Evolutionary conservation across 768 basidiomycete species (phyloP), one percentile per base, ranked within the genome.

Genomic region (Stropharia rugosoannulata): DNA sequence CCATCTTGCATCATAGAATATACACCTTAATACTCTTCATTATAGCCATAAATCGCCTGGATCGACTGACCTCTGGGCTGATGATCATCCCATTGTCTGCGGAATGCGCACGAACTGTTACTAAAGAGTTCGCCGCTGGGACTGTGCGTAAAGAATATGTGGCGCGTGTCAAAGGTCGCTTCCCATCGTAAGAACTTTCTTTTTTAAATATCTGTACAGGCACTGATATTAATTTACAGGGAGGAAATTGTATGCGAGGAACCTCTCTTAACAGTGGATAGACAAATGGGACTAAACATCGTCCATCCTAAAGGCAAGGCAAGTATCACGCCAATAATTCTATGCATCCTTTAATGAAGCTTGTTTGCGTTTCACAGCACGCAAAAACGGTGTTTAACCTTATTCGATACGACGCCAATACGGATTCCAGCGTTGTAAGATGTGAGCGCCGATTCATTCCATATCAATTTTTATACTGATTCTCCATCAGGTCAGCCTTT

Each of bases 271-370:
- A 95, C 94, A 0, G 86, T 98, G 1, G 97, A 99, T 71, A 81
- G 95, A 49, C 95, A 98, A 67, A 95, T 98, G 87, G 97, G 97
- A 3, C 72, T 99, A 44, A 98, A 98, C 58, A 89, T 98, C 49
- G 92, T 98, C 13, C 93, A 97, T 66, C 93, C 95, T 0, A 86
- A 95, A 54, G 97, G 97, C 41, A 95, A 98, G 80, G 94, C 93
- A 64, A 37, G 72, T 54, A 25, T 25, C 16, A 9, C 7, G 1
- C n/a, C 38, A 11, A 27, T 48, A 15, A n/a, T 16, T 37, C 52
- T 50, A 13, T 54, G 42, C 35, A 35, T 40, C 19, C 2, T 19
- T 18, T 47, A 29, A 39, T 39, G 39, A 36, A 39, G 16, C 39
- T 52, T 45, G 22, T 40, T 49, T 48, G 46, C 50, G 51, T 43